Evolutionary conservation across 345 rosid genomes (phyloP).

Genomic region (Theobroma cacao): DNA sequence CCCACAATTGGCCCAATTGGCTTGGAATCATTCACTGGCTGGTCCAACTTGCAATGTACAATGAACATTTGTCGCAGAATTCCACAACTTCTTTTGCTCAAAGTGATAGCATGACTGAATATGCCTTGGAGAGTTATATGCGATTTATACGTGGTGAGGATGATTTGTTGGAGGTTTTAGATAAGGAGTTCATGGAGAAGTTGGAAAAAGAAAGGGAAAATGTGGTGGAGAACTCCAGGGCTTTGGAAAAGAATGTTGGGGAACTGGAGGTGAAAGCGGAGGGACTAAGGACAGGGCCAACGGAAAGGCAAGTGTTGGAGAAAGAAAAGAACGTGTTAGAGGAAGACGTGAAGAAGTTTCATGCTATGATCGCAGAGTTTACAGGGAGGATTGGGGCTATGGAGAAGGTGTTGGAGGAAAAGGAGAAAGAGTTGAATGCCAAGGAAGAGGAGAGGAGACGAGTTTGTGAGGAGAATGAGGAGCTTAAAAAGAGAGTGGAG

Average conservation of each 20-base stretch:
- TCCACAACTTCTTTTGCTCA: slow-evolving; percentile 28
- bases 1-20: slow-evolving; percentile 84
- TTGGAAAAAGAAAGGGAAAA: slow-evolving; percentile 52
- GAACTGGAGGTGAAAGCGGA: slow-evolving; percentile 53
- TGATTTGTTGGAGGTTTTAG: slow-evolving; percentile 52
- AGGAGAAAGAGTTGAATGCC: slow-evolving; percentile 43
- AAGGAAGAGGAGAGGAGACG: slow-evolving; percentile 62
- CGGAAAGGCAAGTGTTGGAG: slow-evolving; percentile 58
- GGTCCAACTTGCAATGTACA: slow-evolving; percentile 56
- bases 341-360: slow-evolving; percentile 69
- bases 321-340: slow-evolving; percentile 54
- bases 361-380: slow-evolving; percentile 46
- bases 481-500: slow-evolving; percentile 64
- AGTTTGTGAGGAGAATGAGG: slow-evolving; percentile 67
- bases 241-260: slow-evolving; percentile 25
- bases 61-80: slow-evolving; percentile 31
- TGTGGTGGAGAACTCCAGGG: slow-evolving; percentile 35
- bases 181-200: slow-evolving; percentile 52
- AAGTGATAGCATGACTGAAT: slow-evolving; percentile 40
- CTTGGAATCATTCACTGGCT: slow-evolving; percentile 76
- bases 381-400: slow-evolving; percentile 32
- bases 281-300: slow-evolving; percentile 46
- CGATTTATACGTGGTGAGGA: slow-evolving; percentile 61
- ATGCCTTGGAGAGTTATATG: slow-evolving; percentile 49
- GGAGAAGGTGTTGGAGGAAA: slow-evolving; percentile 60